Conservation (phyloP, 345 rosid genomes). For the Boechera divaricarpa region DNA sequence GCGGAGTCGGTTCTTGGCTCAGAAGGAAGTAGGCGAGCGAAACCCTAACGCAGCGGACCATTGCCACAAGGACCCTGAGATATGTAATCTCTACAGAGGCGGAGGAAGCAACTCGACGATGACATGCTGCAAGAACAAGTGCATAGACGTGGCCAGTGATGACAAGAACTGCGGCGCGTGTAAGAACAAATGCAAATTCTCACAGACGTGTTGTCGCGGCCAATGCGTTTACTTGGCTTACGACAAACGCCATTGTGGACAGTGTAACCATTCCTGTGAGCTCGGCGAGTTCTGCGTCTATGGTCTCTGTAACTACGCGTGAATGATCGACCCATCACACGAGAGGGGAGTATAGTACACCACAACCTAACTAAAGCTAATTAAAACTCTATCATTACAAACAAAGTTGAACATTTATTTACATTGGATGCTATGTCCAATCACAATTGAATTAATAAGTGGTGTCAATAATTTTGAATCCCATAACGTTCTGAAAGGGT, state of each 20-base stretch:
- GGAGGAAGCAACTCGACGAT: constrained; percentile 46
- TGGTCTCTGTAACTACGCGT: constrained; percentile 73
- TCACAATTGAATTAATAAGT: neutral
- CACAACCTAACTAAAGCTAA: neutral
- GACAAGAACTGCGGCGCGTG: constrained; percentile 68
- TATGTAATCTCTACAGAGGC: constrained; percentile 47
- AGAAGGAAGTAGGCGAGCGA: constrained; percentile 24
- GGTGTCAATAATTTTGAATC: neutral
- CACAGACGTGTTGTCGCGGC: constrained; percentile 66
- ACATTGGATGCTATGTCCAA: constrained; percentile 2
- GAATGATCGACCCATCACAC: constrained; percentile 1
- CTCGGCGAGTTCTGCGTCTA: constrained; percentile 53
- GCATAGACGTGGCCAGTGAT: constrained; percentile 49
- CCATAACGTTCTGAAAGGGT: neutral
- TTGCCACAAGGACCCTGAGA: constrained; percentile 55
- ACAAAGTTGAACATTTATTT: neutral
- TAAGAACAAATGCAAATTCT: constrained; percentile 67
- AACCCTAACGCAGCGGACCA: constrained; percentile 66
- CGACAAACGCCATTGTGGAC: constrained; percentile 76
- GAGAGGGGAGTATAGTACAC: too few species aligned
- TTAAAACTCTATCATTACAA: neutral
- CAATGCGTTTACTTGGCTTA: constrained; percentile 54
- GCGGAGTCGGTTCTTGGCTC: constrained; percentile 62
- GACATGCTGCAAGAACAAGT: constrained; percentile 79
- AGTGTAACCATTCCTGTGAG: constrained; percentile 62